A percentile compares a stretch with the other conserved stretches of the same genome.
Conservation (phyloP, 805 yeast species). For the Schwanniomyces sp. region DNA sequence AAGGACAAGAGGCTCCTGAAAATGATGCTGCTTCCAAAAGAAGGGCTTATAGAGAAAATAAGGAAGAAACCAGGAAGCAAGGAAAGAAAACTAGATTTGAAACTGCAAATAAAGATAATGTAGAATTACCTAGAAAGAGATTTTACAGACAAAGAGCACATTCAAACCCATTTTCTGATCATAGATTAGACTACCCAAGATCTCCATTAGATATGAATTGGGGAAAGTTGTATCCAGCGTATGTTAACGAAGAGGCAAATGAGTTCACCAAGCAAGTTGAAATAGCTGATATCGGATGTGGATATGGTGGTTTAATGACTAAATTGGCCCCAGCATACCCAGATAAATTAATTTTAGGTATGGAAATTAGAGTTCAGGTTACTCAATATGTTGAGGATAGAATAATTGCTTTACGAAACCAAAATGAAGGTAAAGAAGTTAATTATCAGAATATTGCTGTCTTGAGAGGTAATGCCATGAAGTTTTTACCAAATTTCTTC, state of each 20-base stretch:
- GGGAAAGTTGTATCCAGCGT: constrained; percentile 72
- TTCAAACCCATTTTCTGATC: constrained; percentile 96
- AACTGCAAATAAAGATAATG: constrained; percentile 20
- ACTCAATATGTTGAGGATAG: constrained; percentile 96
- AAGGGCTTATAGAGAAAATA: constrained; percentile 48
- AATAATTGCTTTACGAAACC: constrained; percentile 79
- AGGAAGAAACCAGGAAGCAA: constrained; percentile 44
- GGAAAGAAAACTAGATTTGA: constrained; percentile 48
- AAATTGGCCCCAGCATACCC: constrained; percentile 79
- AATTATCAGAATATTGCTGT: constrained; percentile 85
- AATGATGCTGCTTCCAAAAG: constrained; percentile 41
- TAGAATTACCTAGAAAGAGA: constrained; percentile 75
- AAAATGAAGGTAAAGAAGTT: constrained; percentile 25
- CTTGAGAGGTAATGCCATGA: constrained; percentile 95
- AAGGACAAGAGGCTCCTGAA: constrained; percentile 16
- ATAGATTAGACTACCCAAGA: constrained; percentile 81
- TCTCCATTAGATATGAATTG: constrained; percentile 87
- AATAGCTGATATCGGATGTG: constrained; percentile 96
- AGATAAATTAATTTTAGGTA: constrained; percentile 75
- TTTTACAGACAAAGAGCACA: constrained; percentile 97
- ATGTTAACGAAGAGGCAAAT: constrained; percentile 39
- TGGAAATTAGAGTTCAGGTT: constrained; percentile 98
- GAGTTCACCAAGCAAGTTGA: constrained; percentile 59
- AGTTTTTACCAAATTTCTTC: constrained; percentile 93
- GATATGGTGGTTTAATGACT: constrained; percentile 88